Evolutionary conservation across 352 stramenopile species (phyloP).

Genomic region (Blastocystis sp.): DNA sequence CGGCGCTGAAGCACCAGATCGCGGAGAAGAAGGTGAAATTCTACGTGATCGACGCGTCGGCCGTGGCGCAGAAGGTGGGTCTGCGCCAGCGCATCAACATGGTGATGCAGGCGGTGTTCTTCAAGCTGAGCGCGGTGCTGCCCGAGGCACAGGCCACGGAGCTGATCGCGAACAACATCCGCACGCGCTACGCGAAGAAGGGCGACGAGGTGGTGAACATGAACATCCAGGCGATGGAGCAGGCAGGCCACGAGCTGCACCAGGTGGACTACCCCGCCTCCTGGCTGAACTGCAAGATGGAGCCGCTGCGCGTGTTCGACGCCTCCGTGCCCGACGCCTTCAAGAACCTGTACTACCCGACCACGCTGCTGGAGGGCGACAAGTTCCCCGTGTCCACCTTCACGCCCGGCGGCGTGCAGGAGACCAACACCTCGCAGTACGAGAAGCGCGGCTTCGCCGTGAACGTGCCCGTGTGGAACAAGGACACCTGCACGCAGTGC

Average conservation of each 20-base stretch:
- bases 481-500: constrained; percentile 75
- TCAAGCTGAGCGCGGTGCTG: constrained; percentile 15
- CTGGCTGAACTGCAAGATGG: constrained; percentile 67
- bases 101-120: constrained; percentile 71
- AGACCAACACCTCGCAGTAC: constrained; percentile 73
- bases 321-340: constrained; percentile 72
- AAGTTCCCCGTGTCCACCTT: constrained; percentile 75
- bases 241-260: not conserved
- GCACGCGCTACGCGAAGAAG: constrained; percentile 20
- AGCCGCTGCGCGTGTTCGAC: constrained; percentile 71
- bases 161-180: constrained; percentile 14
- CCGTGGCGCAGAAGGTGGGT: constrained; percentile 73
- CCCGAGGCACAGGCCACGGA: not conserved
- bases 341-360: constrained; percentile 72
- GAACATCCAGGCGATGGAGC: constrained; percentile 51
- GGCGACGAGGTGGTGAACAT: constrained; percentile 45
- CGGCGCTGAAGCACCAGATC: constrained; percentile 73
- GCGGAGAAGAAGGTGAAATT: constrained; percentile 70
- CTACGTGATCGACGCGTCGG: constrained; percentile 46
- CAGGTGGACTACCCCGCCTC: constrained; percentile 73
- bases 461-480: constrained; percentile 73
- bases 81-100: constrained; percentile 76
- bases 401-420: constrained; percentile 74
- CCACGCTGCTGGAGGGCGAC: constrained; percentile 73
- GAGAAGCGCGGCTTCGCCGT: constrained; percentile 72